Conservation (phyloP, 1,284 basidiomycete genomes). For the Melampsora larici-populina region DNA sequence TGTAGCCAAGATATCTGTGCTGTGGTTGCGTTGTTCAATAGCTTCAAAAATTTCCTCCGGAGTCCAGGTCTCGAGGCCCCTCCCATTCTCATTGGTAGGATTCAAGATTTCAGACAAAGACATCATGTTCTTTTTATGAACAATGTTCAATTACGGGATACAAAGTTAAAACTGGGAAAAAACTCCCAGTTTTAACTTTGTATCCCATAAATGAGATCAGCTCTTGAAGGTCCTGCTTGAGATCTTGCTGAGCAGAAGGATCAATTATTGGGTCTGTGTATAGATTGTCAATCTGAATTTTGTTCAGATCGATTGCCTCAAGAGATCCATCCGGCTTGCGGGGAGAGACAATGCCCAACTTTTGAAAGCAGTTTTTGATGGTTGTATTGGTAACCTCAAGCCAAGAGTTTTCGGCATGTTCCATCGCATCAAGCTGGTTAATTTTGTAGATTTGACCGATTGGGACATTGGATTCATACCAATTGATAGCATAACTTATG, state of each 20-base stretch:
- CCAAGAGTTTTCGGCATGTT: neutral
- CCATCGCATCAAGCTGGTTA: neutral
- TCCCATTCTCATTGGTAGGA: too few relatives aligned
- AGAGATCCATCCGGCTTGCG: neutral
- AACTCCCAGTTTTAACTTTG: too few relatives aligned
- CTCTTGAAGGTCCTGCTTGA: neutral
- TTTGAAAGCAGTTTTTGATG: neutral
- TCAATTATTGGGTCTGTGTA: neutral
- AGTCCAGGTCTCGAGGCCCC: too few relatives aligned
- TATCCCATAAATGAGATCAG: neutral
- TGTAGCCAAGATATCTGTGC: too few relatives aligned
- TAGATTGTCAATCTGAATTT: too few relatives aligned
- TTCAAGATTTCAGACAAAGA: neutral
- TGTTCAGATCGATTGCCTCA: neutral
- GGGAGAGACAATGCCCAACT: neutral
- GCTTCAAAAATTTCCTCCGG: too few relatives aligned
- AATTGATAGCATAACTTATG: too few relatives aligned
- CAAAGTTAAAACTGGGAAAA: too few relatives aligned
- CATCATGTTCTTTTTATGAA: neutral
- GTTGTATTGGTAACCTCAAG: neutral
- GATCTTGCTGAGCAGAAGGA: neutral
- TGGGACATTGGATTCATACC: neutral
- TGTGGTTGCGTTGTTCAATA: too few relatives aligned
- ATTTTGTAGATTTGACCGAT: neutral
- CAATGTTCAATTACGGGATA: too few relatives aligned